Evolutionary conservation across 352 stramenopile species (phyloP), one percentile per base, ranked within the genome.

Genomic region (Phytophthora capsici): DNA sequence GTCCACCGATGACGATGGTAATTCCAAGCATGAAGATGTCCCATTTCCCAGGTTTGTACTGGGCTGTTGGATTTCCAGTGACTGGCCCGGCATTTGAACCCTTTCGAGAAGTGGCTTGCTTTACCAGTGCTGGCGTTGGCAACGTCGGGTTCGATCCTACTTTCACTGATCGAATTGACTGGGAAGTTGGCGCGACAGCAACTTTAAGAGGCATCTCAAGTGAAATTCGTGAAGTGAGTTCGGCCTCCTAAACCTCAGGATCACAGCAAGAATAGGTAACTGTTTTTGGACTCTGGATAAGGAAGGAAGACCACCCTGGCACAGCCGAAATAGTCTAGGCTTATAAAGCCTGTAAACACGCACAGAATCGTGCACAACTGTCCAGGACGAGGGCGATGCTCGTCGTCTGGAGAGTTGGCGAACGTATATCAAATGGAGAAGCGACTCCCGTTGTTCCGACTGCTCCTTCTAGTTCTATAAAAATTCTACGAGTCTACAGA

Each of bases 11-110:
- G 40, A 84, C 79, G 26, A 86, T 80, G 1, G 76, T 83, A 40
- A 88, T 78, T 4, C 79, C 79, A 7, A 88, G 67, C 23, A 82
- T 59, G 57, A 64, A 86, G 30, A 88, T 58, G 53, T 77, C 71
- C 63, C 54, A 79, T 48, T 75, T 77, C 2, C 53, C 48, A 16
- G 57, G 68, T 34, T 67, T 60, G 52, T 77, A 75, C 12, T 66
- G 54, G 6, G 19, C 5, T 23, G 5, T 13, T 12, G 56, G 34
- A 19, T 5, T 47, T 20, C 12, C 44, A 2, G 48, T 41, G 10
- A 12, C 22, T 19, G 41, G 49, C 4, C 57, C 57, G 14, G 9
- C 26, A 4, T 0, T 6, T 22, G 9, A 8, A 6, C 22, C 10
- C 22, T 7, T 41, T 46, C 57, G 63, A 8, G 44, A 45, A 16